Base-by-base conservation (phyloP, 2,329 filamentous ascomycete genomes). In the Dendrostoma leiphaemia region DNA sequence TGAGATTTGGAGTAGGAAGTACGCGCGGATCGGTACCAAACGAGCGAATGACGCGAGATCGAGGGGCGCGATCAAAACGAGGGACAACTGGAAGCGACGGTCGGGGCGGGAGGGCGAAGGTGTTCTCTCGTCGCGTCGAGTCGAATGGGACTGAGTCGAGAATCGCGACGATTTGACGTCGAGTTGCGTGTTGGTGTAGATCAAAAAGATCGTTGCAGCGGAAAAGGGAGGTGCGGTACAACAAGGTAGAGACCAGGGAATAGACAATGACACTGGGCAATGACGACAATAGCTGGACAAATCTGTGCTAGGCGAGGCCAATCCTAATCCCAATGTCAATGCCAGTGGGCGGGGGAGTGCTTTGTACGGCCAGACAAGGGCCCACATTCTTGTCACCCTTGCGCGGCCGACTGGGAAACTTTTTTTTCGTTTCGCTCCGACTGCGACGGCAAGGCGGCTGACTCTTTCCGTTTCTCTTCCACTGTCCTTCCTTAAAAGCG, bases 41-140 rank as follows among this genome's bases (percentile, higher is more conserved):
- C 49, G 48, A 53, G 49, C 29, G 53, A 49, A 53, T 53, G 43
- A 48, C 37, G 53, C 49, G 41, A 44, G 28, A 49, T 53, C 41
- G 43, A 43, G n/a, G 17, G 44, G 41, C 19, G 23, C 17, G 28
- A 17, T 9, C 15, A 24, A 28, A 31, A 12, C 34, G 23, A 38
- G 29, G 23, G 23, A 28, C 32, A 15, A 29, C 19, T 15, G 21
- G 29, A 15, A 24, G 13, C 28, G 13, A 32, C 23, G 5, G 53
- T 43, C 44, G 43, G 43, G 28, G 43, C 10, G 23, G n/a, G n/a
- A n/a, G n/a, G n/a, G n/a, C n/a, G n/a, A n/a, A n/a, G n/a, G n/a
- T n/a, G n/a, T n/a, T n/a, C n/a, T n/a, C n/a, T n/a, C n/a, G n/a
- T n/a, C n/a, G n/a, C n/a, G n/a, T n/a, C n/a, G n/a, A n/a, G n/a